These are phyloP conservation scores for Penicillium vulpinum DNA, from an alignment of 2,329 filamentous ascomycete genomes.

Conservation along the genomic window DNA sequence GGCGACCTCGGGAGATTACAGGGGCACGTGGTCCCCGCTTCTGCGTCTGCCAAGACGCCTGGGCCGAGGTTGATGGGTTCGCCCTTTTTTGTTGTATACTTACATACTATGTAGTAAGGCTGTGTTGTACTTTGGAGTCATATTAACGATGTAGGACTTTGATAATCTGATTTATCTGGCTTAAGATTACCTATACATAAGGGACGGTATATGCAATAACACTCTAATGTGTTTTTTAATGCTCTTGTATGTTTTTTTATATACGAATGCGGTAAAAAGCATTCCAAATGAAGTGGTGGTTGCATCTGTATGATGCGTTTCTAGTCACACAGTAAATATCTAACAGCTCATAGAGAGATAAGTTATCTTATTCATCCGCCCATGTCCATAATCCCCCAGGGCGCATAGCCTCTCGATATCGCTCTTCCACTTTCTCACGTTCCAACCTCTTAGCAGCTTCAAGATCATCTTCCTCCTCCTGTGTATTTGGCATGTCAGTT, in stretches of 20 bases:
- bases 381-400: constrained; percentile 77
- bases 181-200: too few relatives aligned
- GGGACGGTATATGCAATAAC: too few relatives aligned
- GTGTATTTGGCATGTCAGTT: constrained; percentile 83
- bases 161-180: too few relatives aligned
- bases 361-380: constrained; percentile 65
- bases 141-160: too few relatives aligned
- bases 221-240: too few relatives aligned
- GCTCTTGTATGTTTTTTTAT: too few relatives aligned
- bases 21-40: constrained; percentile 26
- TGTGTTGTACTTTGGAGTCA: background rate
- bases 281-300: background rate
- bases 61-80: constrained; percentile 30
- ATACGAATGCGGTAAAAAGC: too few relatives aligned
- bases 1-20: constrained; percentile 15
- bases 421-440: constrained; percentile 65
- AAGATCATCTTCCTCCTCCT: constrained; percentile 69
- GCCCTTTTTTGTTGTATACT: background rate
- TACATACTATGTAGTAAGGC: background rate
- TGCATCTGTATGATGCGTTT: background rate
- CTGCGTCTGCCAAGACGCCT: constrained; percentile 28
- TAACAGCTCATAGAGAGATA: background rate
- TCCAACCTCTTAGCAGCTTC: constrained; percentile 65
- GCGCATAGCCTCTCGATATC: constrained; percentile 79
- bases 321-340: too few relatives aligned